Base-by-base conservation (phyloP, 1,284 basidiomycete genomes). In the Lentinus polychrous region DNA sequence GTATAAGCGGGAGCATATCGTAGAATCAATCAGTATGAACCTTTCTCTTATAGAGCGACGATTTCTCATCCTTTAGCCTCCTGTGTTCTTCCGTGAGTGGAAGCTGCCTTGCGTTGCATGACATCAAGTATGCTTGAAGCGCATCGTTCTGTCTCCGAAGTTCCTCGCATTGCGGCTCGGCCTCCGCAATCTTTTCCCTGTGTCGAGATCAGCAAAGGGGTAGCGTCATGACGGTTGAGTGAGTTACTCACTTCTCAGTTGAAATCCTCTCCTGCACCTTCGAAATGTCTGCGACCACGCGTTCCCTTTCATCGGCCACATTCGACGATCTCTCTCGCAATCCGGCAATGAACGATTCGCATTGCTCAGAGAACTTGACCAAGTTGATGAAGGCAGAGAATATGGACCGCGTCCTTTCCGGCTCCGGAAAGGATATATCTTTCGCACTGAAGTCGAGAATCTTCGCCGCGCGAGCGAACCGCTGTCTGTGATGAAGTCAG, bases 341-440 rank as follows among this genome's bases (percentile, higher is more conserved):
- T 12, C 76, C 72, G 44, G 71, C 71, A 15, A 87, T 69, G 49
- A 84, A 79, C 1, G 73, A 64, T 34, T 75, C 73, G 55, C 83
- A 83, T 56, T 91, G 84, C 55, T 86, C 82, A 23, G 81, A 83
- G 64, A 94, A 95, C 66, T 91, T 91, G 62, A 91, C 80, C 65
- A 94, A 92, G 67, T 96, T 96, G 71, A 94, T 86, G 53, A 96
- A 86, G 0, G 86, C 92, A 35, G 89, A 91, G 50, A 96, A 74
- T 38, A 89, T 73, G 43, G 76, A 72, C 12, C 83, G 72, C 0
- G 91, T 86, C 20, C 91, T 79, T 31, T 80, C 74, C 17, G 80
- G 69, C 22, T 88, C 84, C 1, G 92, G 92, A 41, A 74, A 73
- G 43, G 75, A 73, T 8, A 95, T 64, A 57, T 95, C 93, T 53